Base-by-base conservation (phyloP, 2,329 filamentous ascomycete genomes). In the Thermothelomyces thermophilus region DNA sequence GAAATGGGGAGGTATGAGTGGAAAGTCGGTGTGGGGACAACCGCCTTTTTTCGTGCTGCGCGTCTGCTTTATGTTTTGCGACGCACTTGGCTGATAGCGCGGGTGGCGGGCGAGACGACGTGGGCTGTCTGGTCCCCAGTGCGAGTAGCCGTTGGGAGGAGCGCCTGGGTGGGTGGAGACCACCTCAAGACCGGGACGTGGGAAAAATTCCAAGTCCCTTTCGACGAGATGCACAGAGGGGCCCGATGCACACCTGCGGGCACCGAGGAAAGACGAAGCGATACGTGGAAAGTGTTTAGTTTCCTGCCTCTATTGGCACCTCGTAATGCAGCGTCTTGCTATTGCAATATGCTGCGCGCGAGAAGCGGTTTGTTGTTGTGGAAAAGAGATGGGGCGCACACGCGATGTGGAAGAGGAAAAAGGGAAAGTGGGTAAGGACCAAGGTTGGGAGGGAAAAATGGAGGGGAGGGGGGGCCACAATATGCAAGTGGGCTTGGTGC, bases 21-120 rank as follows among this genome's bases (percentile, higher is more conserved):
- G 67, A 71, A 68, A 67, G 66, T 68, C 61, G 64, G 67, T 56
- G 70, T 72, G 70, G 70, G 69, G 70, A 71, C 69, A 62, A 65
- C 68, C 68, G 64, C 67, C 68, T 68, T 69, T n/a, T 70, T 69
- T 69, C 69, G 53, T 57, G 58, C 57, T 60, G 60, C 53, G 53
- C 51, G 67, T 66, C 64, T 56, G 56, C 56, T 57, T 57, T 59
- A 55, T 50, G 54, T 49, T 55, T 56, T 55, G 50, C 55, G 56
- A 57, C 33, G 54, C 56, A 58, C 52, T 53, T 57, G 53, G 56
- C 54, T 55, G 56, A 60, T 55, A 9, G 55, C 36, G 54, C 41
- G 52, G 54, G 53, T 53, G 53, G 52, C 51, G 51, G 56, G 44
- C 50, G 54, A 35, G 22, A 28, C 36, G 37, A 46, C 52, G 55